A percentile compares a stretch with the other conserved stretches of the same genome.
Evolutionary conservation across 176 grass and related monocot genomes (phyloP).

Genomic region (Typha latifolia): DNA sequence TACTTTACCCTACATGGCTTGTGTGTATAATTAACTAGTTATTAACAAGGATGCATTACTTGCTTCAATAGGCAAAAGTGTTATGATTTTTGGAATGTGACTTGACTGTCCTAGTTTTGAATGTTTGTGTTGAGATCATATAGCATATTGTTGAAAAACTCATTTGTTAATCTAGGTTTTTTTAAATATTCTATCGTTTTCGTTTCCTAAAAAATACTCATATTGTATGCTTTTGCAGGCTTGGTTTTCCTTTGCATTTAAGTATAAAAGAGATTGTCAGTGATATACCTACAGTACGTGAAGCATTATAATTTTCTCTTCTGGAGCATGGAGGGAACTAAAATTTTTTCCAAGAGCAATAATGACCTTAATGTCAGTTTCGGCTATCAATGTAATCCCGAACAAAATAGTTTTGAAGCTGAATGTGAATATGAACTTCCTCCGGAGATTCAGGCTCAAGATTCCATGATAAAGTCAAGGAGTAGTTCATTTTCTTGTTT

Average conservation of each 20-base stretch:
- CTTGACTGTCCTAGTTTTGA: no score
- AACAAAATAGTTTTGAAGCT: slow-evolving; percentile 28
- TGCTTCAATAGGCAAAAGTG: no score
- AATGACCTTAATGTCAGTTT: slow-evolving; percentile 24
- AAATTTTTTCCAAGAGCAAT: not conserved
- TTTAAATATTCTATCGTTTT: no score
- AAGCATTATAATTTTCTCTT: not conserved
- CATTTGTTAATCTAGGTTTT: no score
- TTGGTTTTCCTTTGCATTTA: not conserved
- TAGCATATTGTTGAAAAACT: no score
- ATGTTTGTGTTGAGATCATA: no score
- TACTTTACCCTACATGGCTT: no score
- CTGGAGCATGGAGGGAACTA: slow-evolving; percentile 12
- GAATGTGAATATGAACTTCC: slow-evolving; percentile 35
- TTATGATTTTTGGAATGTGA: no score
- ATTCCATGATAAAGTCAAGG: slow-evolving; percentile 31
- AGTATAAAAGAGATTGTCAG: not conserved
- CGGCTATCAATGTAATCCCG: slow-evolving; percentile 17
- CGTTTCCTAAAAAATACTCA: not conserved
- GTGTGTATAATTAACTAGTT: no score
- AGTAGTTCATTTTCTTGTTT: slow-evolving; percentile 92
- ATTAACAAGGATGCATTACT: no score
- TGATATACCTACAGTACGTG: not conserved
- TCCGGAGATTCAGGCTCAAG: slow-evolving; percentile 31
- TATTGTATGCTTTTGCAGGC: slow-evolving; percentile 4